Percentiles rank a stretch among this genome's conserved stretches.
Evolutionary conservation across 208 protist species (phyloP).

Genomic region (Leishmania major): DNA sequence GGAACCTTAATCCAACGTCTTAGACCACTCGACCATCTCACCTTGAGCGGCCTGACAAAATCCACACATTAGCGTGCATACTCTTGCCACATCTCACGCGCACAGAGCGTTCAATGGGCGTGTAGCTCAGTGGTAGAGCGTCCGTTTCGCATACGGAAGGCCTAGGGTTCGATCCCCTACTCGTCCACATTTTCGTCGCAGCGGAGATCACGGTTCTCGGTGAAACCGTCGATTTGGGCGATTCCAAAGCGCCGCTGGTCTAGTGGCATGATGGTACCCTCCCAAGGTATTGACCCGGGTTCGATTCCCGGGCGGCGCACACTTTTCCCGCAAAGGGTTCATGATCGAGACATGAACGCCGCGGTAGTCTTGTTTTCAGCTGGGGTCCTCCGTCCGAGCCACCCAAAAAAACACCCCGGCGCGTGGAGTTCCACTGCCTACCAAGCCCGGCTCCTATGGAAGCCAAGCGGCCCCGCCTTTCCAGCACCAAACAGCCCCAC

Average conservation of each 20-base stretch:
- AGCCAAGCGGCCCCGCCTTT: too few species aligned
- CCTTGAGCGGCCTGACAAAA: slow-evolving; percentile 36
- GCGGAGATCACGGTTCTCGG: too few species aligned
- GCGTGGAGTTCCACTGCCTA: too few species aligned
- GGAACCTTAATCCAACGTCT: slow-evolving; percentile 74
- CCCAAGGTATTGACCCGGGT: slow-evolving; percentile 93
- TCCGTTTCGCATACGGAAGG: slow-evolving; percentile 82
- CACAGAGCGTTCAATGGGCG: slow-evolving; percentile 45
- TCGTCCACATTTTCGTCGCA: slow-evolving; percentile 61
- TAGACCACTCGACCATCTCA: slow-evolving; percentile 77
- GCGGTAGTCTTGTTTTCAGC: neutral
- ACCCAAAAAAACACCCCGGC: neutral
- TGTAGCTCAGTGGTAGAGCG: slow-evolving; percentile 82
- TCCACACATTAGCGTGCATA: too few species aligned
- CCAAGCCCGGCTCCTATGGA: too few species aligned
- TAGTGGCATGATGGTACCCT: slow-evolving; percentile 94
- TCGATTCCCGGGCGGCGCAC: slow-evolving; percentile 90
- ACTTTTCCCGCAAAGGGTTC: neutral
- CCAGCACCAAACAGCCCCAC: too few species aligned
- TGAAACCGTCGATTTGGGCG: too few species aligned
- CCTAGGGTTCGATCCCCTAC: slow-evolving; percentile 73
- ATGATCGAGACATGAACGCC: neutral
- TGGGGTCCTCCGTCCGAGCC: too few species aligned
- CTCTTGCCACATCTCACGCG: too few species aligned
- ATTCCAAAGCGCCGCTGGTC: slow-evolving; percentile 77